Conservation (phyloP, 2,329 filamentous ascomycete species). For the Clonostachys sp. region DNA sequence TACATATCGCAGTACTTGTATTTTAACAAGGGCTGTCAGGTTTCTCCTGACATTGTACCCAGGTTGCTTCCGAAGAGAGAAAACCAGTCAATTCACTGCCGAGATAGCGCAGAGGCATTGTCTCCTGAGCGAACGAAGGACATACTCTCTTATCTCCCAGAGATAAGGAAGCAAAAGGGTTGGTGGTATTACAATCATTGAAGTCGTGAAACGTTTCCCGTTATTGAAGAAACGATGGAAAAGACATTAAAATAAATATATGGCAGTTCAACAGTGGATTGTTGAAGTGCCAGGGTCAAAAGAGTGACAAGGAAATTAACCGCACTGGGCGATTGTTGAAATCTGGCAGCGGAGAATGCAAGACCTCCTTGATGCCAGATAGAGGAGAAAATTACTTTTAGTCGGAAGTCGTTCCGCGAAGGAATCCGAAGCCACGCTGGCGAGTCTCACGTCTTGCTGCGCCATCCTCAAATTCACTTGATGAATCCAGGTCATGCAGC, state of each 20-base stretch:
- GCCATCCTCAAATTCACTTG: conserved; percentile 50
- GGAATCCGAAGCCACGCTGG: conserved; percentile 53
- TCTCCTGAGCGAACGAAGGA: conserved; percentile 14
- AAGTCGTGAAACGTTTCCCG: too few relatives aligned
- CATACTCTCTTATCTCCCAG: too few relatives aligned
- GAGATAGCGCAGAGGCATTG: conserved; percentile 49
- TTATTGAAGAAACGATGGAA: not conserved
- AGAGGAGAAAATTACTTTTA: not conserved
- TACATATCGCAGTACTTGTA: conserved; percentile 14
- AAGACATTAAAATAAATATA: conserved; percentile 7
- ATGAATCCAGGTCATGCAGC: conserved; percentile 29
- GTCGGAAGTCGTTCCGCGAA: conserved; percentile 6
- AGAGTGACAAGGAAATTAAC: not conserved
- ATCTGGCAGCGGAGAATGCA: too few relatives aligned
- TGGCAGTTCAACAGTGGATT: conserved; percentile 6
- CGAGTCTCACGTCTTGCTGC: conserved; percentile 53
- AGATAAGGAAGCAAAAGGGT: too few relatives aligned
- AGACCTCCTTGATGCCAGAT: not conserved
- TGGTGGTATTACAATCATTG: too few relatives aligned
- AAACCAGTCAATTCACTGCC: conserved; percentile 10
- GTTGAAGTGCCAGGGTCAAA: conserved; percentile 5
- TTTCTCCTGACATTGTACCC: conserved; percentile 9
- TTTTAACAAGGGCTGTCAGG: conserved; percentile 11
- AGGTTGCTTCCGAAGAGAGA: conserved; percentile 8
- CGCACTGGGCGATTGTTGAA: too few relatives aligned